Evolutionary conservation across 345 rosid species (phyloP).

Genomic region (Alliaria petiolata): DNA sequence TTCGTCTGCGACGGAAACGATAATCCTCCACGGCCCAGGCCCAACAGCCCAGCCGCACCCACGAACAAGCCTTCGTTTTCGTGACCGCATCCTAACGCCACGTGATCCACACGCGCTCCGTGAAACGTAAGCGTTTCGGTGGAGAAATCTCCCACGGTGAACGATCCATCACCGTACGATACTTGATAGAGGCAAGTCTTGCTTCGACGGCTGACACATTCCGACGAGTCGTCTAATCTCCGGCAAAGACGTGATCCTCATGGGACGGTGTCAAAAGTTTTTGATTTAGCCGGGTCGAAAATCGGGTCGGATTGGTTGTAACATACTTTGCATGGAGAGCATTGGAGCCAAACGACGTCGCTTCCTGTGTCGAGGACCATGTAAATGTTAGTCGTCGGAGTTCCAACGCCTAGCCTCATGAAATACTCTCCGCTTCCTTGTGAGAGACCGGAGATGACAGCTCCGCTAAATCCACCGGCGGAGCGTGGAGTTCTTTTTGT

Average conservation of each 20-base stretch:
- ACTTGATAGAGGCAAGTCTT: constrained; percentile 74
- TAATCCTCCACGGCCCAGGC: constrained; percentile 83
- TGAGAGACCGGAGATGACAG: constrained; percentile 75
- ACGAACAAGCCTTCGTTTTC: constrained; percentile 88
- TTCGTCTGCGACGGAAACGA: constrained; percentile 84
- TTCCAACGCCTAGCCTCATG: constrained; percentile 85
- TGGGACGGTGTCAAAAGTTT: constrained; percentile 46
- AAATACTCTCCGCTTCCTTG: constrained; percentile 97
- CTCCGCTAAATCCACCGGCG: constrained; percentile 54
- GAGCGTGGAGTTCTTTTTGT: constrained; percentile 21
- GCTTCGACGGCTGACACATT: constrained; percentile 35
- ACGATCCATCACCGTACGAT: constrained; percentile 88
- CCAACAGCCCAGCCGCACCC: constrained; percentile 88
- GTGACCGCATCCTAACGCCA: constrained; percentile 90
- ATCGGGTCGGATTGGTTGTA: constrained; percentile 81
- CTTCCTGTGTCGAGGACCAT: constrained; percentile 95
- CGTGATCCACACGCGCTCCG: constrained; percentile 51
- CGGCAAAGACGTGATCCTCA: constrained; percentile 64
- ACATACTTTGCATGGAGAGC: constrained; percentile 83
- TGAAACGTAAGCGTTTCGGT: constrained; percentile 82
- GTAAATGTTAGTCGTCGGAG: constrained; percentile 66
- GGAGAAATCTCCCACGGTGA: constrained; percentile 74
- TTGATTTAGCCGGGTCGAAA: constrained; percentile 68
- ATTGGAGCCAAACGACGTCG: constrained; percentile 94
- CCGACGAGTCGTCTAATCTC: constrained; percentile 47